A percentile compares a stretch with the other conserved stretches of the same genome.
These are phyloP conservation scores for Cordyceps militaris DNA, from an alignment of 2,329 filamentous ascomycete genomes.

Conservation along the genomic window DNA sequence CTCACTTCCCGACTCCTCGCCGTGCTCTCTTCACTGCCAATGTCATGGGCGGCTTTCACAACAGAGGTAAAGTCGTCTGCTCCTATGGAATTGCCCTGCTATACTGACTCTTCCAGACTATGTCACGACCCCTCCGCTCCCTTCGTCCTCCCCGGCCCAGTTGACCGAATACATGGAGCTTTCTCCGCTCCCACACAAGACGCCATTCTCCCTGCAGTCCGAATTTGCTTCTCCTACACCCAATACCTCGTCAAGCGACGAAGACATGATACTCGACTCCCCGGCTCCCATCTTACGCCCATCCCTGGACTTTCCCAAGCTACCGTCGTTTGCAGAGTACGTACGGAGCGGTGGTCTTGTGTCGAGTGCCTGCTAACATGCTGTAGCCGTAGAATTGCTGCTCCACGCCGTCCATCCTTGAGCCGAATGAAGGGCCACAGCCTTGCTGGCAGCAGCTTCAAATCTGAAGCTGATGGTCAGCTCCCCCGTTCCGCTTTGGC, in stretches of 20 bases:
- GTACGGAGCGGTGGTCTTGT: slow-evolving; percentile 22
- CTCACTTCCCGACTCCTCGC: slow-evolving; percentile 35
- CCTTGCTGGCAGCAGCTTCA: slow-evolving; percentile 56
- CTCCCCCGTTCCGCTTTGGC: slow-evolving; percentile 73
- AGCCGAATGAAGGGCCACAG: slow-evolving; percentile 68
- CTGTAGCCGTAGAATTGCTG: slow-evolving; percentile 57
- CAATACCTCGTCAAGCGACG: slow-evolving; percentile 38
- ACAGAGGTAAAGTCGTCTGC: slow-evolving; percentile 25
- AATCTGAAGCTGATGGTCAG: slow-evolving; percentile 55
- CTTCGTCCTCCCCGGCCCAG: slow-evolving; percentile 71
- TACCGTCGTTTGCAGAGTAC: slow-evolving; percentile 44
- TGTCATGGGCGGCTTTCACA: slow-evolving; percentile 30
- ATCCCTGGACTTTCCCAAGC: slow-evolving; percentile 42
- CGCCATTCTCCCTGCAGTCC: slow-evolving; percentile 57
- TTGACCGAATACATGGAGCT: slow-evolving; percentile 81
- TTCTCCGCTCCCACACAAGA: slow-evolving; percentile 86
- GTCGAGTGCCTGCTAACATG: slow-evolving; percentile 20
- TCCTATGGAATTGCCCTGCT: neutral
- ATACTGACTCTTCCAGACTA: slow-evolving; percentile 43
- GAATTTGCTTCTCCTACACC: slow-evolving; percentile 69
- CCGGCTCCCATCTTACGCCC: slow-evolving; percentile 44
- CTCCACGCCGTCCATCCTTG: slow-evolving; percentile 66
- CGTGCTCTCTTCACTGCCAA: slow-evolving; percentile 35
- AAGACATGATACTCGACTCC: slow-evolving; percentile 50
- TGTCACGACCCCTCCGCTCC: slow-evolving; percentile 77